Evolutionary conservation across 2,329 filamentous ascomycete genomes (phyloP).

Genomic region (Colletotrichum melonis): DNA sequence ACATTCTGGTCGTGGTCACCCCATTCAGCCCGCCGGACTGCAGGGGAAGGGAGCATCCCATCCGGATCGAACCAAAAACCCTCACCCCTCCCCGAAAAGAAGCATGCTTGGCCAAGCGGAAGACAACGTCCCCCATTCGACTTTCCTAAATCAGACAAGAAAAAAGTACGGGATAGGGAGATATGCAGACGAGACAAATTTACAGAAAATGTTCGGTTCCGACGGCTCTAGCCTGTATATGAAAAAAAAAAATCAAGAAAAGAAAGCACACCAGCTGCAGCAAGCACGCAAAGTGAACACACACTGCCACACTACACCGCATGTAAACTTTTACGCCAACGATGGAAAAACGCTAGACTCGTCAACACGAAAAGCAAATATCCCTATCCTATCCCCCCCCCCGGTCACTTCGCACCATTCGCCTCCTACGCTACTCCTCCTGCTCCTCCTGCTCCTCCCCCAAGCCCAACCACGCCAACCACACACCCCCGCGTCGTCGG

Average conservation of each 20-base stretch:
- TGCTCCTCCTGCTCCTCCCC: no score
- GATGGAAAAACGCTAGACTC: background rate
- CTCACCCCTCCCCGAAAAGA: no score
- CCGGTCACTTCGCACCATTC: no score
- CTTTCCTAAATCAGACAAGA: background rate
- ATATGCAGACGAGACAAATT: background rate
- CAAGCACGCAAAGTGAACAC: background rate
- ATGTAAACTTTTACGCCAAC: background rate
- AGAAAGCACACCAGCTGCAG: background rate
- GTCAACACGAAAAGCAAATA: background rate
- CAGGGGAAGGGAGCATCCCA: background rate
- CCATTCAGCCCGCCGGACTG: background rate
- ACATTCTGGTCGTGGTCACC: background rate
- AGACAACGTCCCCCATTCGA: background rate
- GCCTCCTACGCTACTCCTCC: no score
- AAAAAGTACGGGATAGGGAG: no score
- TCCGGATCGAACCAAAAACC: no score
- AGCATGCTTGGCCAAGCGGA: background rate
- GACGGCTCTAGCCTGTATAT: background rate
- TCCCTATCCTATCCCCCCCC: background rate
- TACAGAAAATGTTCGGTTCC: background rate
- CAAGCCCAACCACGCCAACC: no score
- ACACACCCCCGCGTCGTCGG: background rate
- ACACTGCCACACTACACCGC: background rate
- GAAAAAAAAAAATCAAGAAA: background rate